Evolutionary conservation across 2,329 filamentous ascomycete genomes (phyloP).

Genomic region (Fusarium sambucinum): DNA sequence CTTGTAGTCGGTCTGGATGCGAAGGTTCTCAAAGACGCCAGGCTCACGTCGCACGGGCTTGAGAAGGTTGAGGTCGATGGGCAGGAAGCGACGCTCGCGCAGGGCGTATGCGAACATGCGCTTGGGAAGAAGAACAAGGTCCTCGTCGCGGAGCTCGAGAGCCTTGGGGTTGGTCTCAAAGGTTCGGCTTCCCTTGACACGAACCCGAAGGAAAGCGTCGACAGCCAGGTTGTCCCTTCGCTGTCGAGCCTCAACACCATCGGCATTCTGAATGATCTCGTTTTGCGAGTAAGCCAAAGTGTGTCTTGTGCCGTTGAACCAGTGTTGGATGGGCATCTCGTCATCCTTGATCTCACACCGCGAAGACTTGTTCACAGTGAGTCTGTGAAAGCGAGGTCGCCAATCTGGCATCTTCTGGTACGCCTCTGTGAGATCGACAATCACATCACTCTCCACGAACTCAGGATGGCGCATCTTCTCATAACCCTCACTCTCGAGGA

Average conservation of each 20-base stretch:
- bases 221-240: slow-evolving; percentile 53
- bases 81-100: slow-evolving; percentile 55
- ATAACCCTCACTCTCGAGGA: slow-evolving; percentile 49
- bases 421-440: slow-evolving; percentile 57
- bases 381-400: slow-evolving; percentile 51
- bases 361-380: slow-evolving; percentile 50
- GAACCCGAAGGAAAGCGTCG: slow-evolving; percentile 53
- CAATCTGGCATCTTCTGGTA: slow-evolving; percentile 56
- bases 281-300: slow-evolving; percentile 51
- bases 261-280: slow-evolving; percentile 54
- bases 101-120: slow-evolving; percentile 58
- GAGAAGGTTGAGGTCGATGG: slow-evolving; percentile 52
- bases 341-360: slow-evolving; percentile 51
- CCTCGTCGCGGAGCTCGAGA: slow-evolving; percentile 46
- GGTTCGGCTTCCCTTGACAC: slow-evolving; percentile 52
- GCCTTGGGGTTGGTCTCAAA: slow-evolving; percentile 52
- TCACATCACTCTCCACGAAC: slow-evolving; percentile 58
- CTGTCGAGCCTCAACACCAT: slow-evolving; percentile 54
- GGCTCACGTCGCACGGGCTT: slow-evolving; percentile 53
- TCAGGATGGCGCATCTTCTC: slow-evolving; percentile 55
- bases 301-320: slow-evolving; percentile 50
- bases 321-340: slow-evolving; percentile 55
- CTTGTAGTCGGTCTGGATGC: slow-evolving; percentile 57
- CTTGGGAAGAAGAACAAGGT: slow-evolving; percentile 55
- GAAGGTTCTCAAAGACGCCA: slow-evolving; percentile 57